Conservation (phyloP, 2,329 filamentous ascomycete genomes). For the Penicillium sp. region DNA sequence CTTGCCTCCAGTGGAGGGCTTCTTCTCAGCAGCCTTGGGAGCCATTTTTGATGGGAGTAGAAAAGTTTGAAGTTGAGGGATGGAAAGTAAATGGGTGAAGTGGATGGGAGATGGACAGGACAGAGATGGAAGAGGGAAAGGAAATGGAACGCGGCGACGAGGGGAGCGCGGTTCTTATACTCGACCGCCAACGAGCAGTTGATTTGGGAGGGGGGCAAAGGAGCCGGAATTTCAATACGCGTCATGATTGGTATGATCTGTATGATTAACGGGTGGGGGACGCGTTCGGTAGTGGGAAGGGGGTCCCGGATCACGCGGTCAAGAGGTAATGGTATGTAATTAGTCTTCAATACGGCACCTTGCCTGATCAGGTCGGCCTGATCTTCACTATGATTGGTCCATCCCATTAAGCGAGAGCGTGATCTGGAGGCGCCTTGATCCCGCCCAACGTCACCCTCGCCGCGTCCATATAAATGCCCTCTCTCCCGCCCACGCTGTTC, state of each 20-base stretch:
- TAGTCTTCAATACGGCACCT: conserved; percentile 22
- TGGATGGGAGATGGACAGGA: conserved; percentile 37
- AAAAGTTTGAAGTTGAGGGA: conserved; percentile 22
- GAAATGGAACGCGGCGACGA: conserved; percentile 34
- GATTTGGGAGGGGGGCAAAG: conserved; percentile 42
- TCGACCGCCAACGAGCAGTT: conserved; percentile 37
- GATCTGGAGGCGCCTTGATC: conserved; percentile 41
- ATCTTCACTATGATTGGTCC: conserved; percentile 40
- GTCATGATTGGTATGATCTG: conserved; percentile 40
- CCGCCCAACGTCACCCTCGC: conserved; percentile 40
- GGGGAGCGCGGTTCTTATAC: conserved; percentile 45
- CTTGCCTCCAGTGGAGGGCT: conserved; percentile 89
- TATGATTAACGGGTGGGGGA: conserved; percentile 37
- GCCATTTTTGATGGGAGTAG: conserved; percentile 65
- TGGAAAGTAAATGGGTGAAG: conserved; percentile 21
- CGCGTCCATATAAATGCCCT: conserved; percentile 43
- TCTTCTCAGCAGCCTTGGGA: conserved; percentile 98
- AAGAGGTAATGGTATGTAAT: conserved; percentile 19
- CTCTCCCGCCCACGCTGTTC: conserved; percentile 24
- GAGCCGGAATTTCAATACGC: conserved; percentile 45
- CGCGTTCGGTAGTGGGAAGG: conserved; percentile 17
- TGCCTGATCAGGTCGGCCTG: conserved; percentile 28
- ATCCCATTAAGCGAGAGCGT: conserved; percentile 41
- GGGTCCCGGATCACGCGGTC: conserved; percentile 15
- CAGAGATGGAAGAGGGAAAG: conserved; percentile 18